Evolutionary conservation across 2,329 filamentous ascomycete genomes (phyloP), one percentile per base, ranked within the genome.

Genomic region (Phyllosticta capitalensis): DNA sequence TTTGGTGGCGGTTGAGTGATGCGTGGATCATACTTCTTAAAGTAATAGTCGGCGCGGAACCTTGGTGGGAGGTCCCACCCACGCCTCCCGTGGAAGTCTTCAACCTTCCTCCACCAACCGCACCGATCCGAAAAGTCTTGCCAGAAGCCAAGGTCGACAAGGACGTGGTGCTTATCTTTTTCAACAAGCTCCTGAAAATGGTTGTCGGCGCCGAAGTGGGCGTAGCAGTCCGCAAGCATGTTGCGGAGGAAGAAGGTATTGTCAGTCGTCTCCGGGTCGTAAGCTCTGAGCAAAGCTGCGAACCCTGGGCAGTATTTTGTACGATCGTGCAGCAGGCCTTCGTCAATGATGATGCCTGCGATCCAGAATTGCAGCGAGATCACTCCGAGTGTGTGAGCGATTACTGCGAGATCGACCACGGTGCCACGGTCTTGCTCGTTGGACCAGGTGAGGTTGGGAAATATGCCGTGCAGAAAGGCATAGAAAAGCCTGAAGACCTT

Each of bases 211-310:
- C 45, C 55, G 12, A 57, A 52, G 49, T 57, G 55, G 49, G 48
- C 12, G 56, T 58, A 58, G 9, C 52, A 51, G 50, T 58, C 56
- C 20, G 20, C 49, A 33, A 52, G 45, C 26, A 58, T 26, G 28
- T 7, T 14, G 50, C 56, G 56, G 3, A 58, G 9, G 9, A 51
- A n/a, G 1, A 51, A 17, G 28, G 20, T 17, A 7, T 22, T 20
- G 9, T 58, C 49, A 5, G 50, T 53, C 5, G 9, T 17, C 49
- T 28, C 30, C 12, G 20, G 14, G 2, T 7, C 20, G 56, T 58
- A 58, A 22, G 50, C 50, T n/a, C 22, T 28, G 9, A 22, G 17
- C n/a, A 58, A 38, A 49, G 28, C 38, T 3, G 3, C 21, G 4
- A 45, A 45, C 26, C 38, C 30, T 17, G 56, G 56, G 9, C 52